Evolutionary conservation across 306 rosid species (phyloP), one percentile per base, ranked within the genome.

Genomic region (cucumber (Cucumis sativus)): DNA sequence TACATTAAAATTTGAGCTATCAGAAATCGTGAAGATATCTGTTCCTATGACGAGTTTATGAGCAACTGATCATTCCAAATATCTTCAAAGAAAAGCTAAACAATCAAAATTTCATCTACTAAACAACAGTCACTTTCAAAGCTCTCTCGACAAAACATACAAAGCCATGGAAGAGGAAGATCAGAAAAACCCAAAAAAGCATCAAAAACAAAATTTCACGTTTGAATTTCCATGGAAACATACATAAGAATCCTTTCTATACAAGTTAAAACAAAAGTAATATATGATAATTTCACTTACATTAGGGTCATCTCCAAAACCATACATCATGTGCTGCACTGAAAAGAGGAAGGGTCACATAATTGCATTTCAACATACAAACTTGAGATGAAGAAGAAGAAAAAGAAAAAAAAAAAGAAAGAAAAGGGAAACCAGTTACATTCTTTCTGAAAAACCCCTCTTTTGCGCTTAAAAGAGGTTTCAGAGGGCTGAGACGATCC

Each of bases 311-410:
- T 92, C 98, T 80, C 98, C 98, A 37, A 92, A 92, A 28, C 98
- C 98, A 82, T 90, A 94, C 97, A 94, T 94, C 97, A 94, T 92
- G 78, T 94, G 98, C 88, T 94, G 95, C 91, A 94, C 97, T 94
- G 43, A 7, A 76, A 23, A 45, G 74, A 80, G 57, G 12, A 79
- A 40, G 18, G 57, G 75, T 8, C 64, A 52, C 35, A 72, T 12
- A 41, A 82, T 61, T 61, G 60, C 4, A 61, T 41, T 13, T 60
- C 21, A 15, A 59, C n/a, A 61, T 45, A 45, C 25, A 40, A 40
- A 75, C 35, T 67, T 78, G 12, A 14, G 65, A 58, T 59, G 25
- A 64, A 75, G n/a, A 54, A 55, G 3, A 28, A 28, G 37, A 33
- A 33, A 4, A 33, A 28, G 2, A 28, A 28, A 4, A 33, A 33